Evolutionary conservation across 108 stramenopile genomes (phyloP).

Genomic region (Hondaea fermentalgiana): DNA sequence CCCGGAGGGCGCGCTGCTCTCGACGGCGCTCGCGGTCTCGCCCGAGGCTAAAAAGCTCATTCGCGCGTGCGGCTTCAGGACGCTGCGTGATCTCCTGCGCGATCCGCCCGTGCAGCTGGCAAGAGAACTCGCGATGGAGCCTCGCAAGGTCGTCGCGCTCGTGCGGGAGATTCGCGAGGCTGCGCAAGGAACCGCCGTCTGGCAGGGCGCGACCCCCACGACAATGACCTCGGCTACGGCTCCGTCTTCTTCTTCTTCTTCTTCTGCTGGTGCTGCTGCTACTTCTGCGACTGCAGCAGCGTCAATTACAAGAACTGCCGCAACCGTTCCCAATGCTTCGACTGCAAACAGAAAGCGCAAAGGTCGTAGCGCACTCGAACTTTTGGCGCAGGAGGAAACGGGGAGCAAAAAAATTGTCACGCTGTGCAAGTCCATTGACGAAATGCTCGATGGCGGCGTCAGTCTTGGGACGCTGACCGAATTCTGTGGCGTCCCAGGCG

Average conservation of each 20-base stretch:
- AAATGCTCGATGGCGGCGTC: constrained; percentile 70
- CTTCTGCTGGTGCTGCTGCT: no score
- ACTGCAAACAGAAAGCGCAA: not conserved
- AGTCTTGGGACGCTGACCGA: constrained; percentile 70
- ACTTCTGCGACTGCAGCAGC: no score
- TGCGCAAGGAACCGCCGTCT: not conserved
- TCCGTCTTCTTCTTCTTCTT: no score
- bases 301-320: no score
- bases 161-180: not conserved
- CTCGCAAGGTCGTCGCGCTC: not conserved
- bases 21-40: not conserved
- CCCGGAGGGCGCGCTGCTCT: not conserved
- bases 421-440: constrained; percentile 63
- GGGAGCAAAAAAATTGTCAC: constrained; percentile 43
- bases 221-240: no score
- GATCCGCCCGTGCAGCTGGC: not conserved
- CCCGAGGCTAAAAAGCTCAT: not conserved
- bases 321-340: no score
- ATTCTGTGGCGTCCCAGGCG: constrained; percentile 76
- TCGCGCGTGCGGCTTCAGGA: not conserved
- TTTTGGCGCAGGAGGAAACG: not conserved
- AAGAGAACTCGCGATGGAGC: not conserved
- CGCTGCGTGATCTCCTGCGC: not conserved
- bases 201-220: no score
- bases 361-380: not conserved